A percentile compares a stretch with the other conserved stretches of the same genome.
Evolutionary conservation across 1,284 basidiomycete genomes (phyloP).

Genomic region (Ceratobasidium sp.): DNA sequence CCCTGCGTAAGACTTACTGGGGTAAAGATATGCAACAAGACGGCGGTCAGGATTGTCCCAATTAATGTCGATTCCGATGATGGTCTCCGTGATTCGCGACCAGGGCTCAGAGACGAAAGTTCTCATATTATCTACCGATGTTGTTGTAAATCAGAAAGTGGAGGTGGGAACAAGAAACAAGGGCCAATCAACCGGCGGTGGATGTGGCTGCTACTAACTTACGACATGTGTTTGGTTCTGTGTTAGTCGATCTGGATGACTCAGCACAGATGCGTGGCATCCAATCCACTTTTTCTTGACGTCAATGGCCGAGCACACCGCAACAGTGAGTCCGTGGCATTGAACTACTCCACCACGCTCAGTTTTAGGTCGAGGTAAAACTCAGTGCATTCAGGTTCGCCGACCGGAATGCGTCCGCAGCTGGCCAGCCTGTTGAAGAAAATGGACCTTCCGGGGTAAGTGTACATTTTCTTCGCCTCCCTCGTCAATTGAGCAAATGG

Average conservation of each 20-base stretch:
- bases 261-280: not conserved
- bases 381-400: not conserved
- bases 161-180: no score
- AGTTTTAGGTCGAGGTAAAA: not conserved
- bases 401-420: not conserved
- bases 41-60: slow-evolving; percentile 25
- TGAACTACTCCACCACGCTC: not conserved
- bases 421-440: not conserved
- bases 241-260: not conserved
- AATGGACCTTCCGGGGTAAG: not conserved
- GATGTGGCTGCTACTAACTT: no score
- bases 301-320: not conserved
- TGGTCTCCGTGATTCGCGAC: no score
- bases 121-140: no score
- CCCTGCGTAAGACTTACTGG: no score
- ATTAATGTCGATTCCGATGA: slow-evolving; percentile 38
- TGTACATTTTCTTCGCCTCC: not conserved
- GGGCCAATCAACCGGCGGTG: no score
- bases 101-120: no score
- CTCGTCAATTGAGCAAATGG: not conserved
- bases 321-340: not conserved
- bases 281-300: not conserved
- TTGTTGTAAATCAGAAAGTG: no score
- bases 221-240: not conserved
- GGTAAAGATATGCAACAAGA: slow-evolving; percentile 10